Base-by-base conservation (phyloP, 192 early-diverging fungal genomes). In the Podila verticillata region DNA sequence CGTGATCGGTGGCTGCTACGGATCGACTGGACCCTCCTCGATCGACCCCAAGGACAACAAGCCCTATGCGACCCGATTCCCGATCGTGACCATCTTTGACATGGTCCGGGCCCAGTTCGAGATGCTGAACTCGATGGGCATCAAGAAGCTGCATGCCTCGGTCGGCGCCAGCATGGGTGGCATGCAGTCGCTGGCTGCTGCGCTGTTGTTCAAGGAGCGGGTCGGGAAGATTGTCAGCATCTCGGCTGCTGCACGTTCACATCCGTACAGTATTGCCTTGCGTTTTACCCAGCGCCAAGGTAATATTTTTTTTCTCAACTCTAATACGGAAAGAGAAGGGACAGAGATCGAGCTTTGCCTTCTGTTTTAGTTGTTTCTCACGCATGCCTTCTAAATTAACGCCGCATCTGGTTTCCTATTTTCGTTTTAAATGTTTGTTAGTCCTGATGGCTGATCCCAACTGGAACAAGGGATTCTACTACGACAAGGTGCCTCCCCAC, bases 111-210 rank as follows among this genome's bases (percentile, higher is more conserved):
- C 96, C n/a, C 97, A 97, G 78, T 96, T 97, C 72, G 75, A 87
- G 58, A 82, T 98, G 75, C 72, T 98, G 29, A 94, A 97, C 73
- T 48, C 72, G 22, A 80, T 99, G 75, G 92, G 92, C 1, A 93
- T 99, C 66, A 60, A 89, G 19, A 89, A 87, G 64, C 75, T 98
- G 65, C 90, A 98, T 71, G 96, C 96, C 36, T 92, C 90, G 64
- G 96, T 99, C 5, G 98, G 97, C 6, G 88, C 90, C 30, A 95
- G 92, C 74, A 99, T 99, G 96, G 97, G 97, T 48, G 96, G 96
- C 20, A 97, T 97, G 96, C 95, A 94, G 83, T 93, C 94, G 7
- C 78, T 99, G 72, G 94, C 92, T 44, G 92, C 93, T 29, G 96
- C 94, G 2, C 89, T 92, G 32, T 75, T 97, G 71, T 93, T 89